Base-by-base conservation (phyloP, 2,329 filamentous ascomycete species). In the Didymella exigua region DNA sequence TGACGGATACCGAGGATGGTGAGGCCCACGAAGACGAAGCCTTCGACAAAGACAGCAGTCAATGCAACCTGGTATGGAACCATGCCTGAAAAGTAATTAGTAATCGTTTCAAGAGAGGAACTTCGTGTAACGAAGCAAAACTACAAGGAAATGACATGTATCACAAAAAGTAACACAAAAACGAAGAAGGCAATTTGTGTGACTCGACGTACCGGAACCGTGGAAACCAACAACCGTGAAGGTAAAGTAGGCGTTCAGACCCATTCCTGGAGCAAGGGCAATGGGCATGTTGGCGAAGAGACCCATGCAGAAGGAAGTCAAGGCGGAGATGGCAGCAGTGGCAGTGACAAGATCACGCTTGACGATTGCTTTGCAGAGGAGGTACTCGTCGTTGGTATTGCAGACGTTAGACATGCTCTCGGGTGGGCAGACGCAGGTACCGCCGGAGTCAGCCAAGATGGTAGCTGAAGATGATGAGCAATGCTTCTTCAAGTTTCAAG, bases 21-120 rank as follows among this genome's bases (percentile, higher is more conserved):
- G 34, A 96, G 82, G 3, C 79, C 89, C 45, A 96, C 85, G 76
- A 96, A 96, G 58, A 96, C 87, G 73, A 89, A 90, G 31, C 91
- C 91, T 75, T 96, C 91, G 13, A 95, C 88, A 71, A 96, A 96
- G 62, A 95, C 91, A 49, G 91, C 91, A 4, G 91, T 95, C 31
- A 96, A 78, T 29, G 91, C 91, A 36, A 93, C 82, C 48, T 83
- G 75, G 70, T 90, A 96, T 1, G 90, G 86, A 8, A 96, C 86
- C 30, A 82, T 80, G 2, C 71, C 70, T 68, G 40, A 36, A 61
- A 56, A 51, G 44, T 29, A 61, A 61, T 70, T 41, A 67, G 63
- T 41, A 48, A 30, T 16, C 19, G 50, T 57, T 49, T 56, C 49
- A 53, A 29, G n/a, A 42, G 24, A 50, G 44, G 36, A 27, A 46